Conservation (phyloP, 495 filamentous ascomycete species). For the Penicillium flavigenum region DNA sequence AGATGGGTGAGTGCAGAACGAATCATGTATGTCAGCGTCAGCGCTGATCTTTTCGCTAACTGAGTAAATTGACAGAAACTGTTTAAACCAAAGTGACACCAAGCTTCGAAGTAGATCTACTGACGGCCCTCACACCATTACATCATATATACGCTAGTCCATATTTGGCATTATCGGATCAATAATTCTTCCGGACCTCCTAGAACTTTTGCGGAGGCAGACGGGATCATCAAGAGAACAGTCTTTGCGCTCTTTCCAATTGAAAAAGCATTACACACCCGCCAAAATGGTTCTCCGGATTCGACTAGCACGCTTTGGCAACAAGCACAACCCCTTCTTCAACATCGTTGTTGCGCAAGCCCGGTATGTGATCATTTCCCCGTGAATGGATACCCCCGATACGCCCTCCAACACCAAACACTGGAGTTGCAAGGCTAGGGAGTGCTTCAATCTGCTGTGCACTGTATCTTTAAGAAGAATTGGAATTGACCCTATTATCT, state of each 20-base stretch:
- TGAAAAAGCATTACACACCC: constrained; percentile 11
- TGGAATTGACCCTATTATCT: constrained; percentile 4
- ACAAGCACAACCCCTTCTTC: constrained; percentile 81
- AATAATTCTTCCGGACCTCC: constrained; percentile 29
- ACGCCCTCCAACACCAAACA: constrained; percentile 6
- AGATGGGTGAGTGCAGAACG: constrained; percentile 17
- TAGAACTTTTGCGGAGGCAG: constrained; percentile 34
- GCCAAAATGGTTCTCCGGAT: constrained; percentile 85
- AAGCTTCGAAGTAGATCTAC: constrained; percentile 8
- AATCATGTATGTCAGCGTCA: constrained; percentile 27
- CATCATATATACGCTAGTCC: constrained; percentile 35
- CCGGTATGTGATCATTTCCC: constrained; percentile 57
- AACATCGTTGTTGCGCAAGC: constrained; percentile 97
- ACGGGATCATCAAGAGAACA: constrained; percentile 8
- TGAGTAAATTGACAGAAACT: neutral
- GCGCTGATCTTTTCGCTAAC: neutral
- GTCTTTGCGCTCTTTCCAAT: constrained; percentile 6
- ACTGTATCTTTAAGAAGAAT: neutral
- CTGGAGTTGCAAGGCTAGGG: neutral
- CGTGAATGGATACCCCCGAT: neutral
- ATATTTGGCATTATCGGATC: constrained; percentile 20
- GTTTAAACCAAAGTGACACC: neutral
- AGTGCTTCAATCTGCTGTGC: neutral
- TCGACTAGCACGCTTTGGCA: constrained; percentile 90
- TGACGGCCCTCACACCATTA: constrained; percentile 24